Evolutionary conservation across 345 rosid genomes (phyloP).

Genomic region (Gossypium arboreum): DNA sequence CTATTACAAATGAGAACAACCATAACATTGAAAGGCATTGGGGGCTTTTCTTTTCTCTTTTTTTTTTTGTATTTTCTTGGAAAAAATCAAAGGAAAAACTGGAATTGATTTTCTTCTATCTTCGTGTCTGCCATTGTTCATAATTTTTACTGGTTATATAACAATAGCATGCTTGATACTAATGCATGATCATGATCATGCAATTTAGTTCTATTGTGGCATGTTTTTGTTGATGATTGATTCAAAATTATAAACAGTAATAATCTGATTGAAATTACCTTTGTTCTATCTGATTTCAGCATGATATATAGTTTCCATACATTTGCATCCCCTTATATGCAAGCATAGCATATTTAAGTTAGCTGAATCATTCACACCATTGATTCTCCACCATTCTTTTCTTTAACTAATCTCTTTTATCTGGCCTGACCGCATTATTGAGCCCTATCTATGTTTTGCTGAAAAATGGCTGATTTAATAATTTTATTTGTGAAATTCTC

Average conservation of each 20-base stretch:
- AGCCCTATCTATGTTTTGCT: not conserved
- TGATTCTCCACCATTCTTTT: not conserved
- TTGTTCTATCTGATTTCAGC: not conserved
- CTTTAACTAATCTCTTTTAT: not conserved
- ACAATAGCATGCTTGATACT: no score
- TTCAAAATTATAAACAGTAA: not conserved
- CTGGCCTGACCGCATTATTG: not conserved
- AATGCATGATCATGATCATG: no score
- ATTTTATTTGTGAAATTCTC: slow-evolving; percentile 8
- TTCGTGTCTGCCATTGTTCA: no score
- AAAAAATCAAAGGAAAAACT: no score
- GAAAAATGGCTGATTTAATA: not conserved
- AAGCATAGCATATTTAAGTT: not conserved
- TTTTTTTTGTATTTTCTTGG: no score
- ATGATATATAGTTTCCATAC: not conserved
- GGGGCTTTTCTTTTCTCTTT: no score
- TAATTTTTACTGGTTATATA: no score
- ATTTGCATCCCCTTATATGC: not conserved
- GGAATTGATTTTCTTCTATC: no score
- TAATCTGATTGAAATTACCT: not conserved
- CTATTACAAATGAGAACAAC: no score
- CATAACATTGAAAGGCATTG: no score
- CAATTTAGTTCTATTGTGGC: not conserved
- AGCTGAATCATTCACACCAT: not conserved
- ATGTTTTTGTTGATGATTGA: not conserved